A percentile compares a stretch with the other conserved stretches of the same genome.
Conservation (phyloP, 257 asterid species). For the Solanum pinnatisectum region DNA sequence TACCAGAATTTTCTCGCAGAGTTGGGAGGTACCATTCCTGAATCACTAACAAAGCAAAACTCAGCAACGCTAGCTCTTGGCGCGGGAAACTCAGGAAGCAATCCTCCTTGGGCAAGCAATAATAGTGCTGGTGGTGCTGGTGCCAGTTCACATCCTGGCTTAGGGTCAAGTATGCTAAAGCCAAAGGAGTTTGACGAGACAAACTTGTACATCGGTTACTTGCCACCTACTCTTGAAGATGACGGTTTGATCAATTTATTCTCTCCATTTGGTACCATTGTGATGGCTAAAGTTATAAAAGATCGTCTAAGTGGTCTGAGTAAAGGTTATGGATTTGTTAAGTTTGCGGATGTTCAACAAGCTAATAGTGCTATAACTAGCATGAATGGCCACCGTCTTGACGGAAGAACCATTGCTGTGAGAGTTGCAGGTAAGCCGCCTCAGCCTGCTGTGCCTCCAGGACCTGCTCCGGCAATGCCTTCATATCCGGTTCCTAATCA, state of each 20-base stretch:
- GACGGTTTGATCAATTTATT: conserved; percentile 76
- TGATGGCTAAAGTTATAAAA: conserved; percentile 93
- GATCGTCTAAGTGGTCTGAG: conserved; percentile 67
- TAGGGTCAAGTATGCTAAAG: conserved; percentile 41
- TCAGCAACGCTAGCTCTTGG: conserved; percentile 64
- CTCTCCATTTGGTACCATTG: conserved; percentile 86
- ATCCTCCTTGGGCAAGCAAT: conserved; percentile 82
- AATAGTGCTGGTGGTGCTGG: conserved; percentile 16
- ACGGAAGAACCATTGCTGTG: conserved; percentile 92
- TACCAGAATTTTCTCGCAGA: conserved; percentile 89
- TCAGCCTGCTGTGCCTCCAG: conserved; percentile 77
- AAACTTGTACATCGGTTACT: conserved; percentile 74
- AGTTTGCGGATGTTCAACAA: conserved; percentile 75
- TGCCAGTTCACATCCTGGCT: conserved; percentile 44
- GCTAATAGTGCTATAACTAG: conserved; percentile 81
- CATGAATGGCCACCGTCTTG: conserved; percentile 85
- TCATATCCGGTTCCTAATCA: conserved; percentile 53
- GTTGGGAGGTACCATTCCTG: conserved; percentile 84
- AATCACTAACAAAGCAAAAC: conserved; percentile 41
- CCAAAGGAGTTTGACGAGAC: conserved; percentile 91
- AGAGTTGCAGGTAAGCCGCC: conserved; percentile 94
- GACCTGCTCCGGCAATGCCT: conserved; percentile 61
- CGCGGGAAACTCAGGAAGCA: conserved; percentile 45
- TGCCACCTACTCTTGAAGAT: conserved; percentile 89
- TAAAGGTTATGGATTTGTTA: conserved; percentile 93